Base-by-base conservation (phyloP, 2,329 filamentous ascomycete species). In the Alternaria novae-zelandiae region DNA sequence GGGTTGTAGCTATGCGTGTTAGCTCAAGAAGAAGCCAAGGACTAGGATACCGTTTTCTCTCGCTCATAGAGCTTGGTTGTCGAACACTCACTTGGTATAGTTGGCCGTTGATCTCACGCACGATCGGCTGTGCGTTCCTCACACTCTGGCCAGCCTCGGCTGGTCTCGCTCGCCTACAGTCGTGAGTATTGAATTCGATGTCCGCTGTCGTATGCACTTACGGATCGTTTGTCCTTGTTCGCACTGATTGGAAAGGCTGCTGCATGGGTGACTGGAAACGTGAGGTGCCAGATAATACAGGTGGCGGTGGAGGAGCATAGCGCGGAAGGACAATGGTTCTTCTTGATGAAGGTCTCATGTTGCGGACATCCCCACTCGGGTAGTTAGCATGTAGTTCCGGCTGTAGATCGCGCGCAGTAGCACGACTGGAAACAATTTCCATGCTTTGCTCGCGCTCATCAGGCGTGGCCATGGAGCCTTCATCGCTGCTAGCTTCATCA, bases 401-500 rank as follows among this genome's bases (percentile, higher is more conserved):
- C 45, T 75, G 75, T 17, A 78, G 66, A 47, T 78, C 76, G 41
- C 70, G 72, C n/a, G 71, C 74, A 61, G 68, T 74, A 43, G 76
- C 75, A 57, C 74, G 73, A 59, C 70, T 75, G 7, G 71, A 75
- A 9, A 77, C 70, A 21, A 78, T 75, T 54, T 78, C 75, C 69
- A 76, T 71, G 57, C 74, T 77, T 36, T 71, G 67, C 46, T 75
- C 74, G 30, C 76, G 70, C 49, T 71, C 72, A 54, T 74, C 68
- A 36, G 65, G 68, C 21, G 69, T 72, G 11, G 68, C 63, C 23
- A 57, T 44, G 13, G 70, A 68, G 10, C 79, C 81, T 54, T 82
- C 77, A 58, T 82, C 81, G 54, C 66, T 67, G 45, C 65, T 64
- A 20, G 81, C 81, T 46, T 87, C 85, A 57, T 89, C 86, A 71